These are phyloP conservation scores for Coemansia sp. DNA, from an alignment of 192 early-diverging fungal species.

Conservation along the genomic window DNA sequence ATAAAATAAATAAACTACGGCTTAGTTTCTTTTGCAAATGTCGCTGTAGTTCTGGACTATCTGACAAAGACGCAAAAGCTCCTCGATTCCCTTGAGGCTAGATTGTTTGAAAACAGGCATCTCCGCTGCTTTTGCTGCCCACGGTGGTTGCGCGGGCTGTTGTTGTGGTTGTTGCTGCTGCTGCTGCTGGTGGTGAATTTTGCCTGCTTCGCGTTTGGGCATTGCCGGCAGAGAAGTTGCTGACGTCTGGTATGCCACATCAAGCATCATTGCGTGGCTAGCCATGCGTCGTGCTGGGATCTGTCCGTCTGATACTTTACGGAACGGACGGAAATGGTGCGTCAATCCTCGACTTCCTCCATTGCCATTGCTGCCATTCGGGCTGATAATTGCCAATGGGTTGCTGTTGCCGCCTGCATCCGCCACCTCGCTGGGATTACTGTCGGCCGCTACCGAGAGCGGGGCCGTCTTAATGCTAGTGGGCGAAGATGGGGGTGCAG, in stretches of 20 bases:
- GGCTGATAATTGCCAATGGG: background rate
- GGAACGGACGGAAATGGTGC: background rate
- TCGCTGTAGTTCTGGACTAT: background rate
- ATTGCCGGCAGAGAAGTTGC: background rate
- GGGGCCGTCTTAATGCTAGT: too few relatives aligned
- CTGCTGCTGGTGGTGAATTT: background rate
- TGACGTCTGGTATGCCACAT: background rate
- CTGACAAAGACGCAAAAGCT: conserved; percentile 7
- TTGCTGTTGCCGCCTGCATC: background rate
- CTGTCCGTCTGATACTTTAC: conserved; percentile 2
- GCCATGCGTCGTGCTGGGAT: background rate
- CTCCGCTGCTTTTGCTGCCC: background rate
- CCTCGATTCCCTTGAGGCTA: background rate
- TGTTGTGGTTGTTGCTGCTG: background rate
- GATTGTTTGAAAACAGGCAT: background rate
- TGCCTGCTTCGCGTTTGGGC: background rate
- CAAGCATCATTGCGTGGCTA: conserved; percentile 6
- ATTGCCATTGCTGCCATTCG: background rate
- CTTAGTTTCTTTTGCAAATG: background rate
- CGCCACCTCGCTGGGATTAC: background rate
- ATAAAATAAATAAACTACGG: background rate
- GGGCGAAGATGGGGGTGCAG: background rate
- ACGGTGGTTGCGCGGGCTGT: background rate
- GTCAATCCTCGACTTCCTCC: background rate
- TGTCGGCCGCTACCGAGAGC: background rate